These are phyloP conservation scores for Chytridiales sp. DNA, from an alignment of 371 early-diverging fungal genomes.

Conservation along the genomic window DNA sequence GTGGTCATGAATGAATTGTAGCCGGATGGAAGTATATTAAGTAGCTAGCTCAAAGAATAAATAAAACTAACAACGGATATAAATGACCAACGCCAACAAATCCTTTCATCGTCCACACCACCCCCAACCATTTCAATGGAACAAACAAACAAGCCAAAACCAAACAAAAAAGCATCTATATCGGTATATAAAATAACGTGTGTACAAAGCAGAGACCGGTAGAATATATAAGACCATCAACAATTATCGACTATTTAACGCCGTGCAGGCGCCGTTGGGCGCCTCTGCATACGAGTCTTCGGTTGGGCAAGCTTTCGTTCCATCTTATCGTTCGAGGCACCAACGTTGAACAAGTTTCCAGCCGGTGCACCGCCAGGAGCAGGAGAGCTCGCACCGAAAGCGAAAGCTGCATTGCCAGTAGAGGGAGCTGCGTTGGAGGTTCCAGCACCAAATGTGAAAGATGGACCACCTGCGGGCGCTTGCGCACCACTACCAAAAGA, in stretches of 20 bases:
- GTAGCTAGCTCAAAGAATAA: no score
- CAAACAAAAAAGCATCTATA: not conserved
- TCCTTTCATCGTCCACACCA: not conserved
- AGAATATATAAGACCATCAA: no score
- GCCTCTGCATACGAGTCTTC: not conserved
- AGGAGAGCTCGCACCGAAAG: no score
- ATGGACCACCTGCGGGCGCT: no score
- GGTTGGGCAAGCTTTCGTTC: slow-evolving; percentile 18
- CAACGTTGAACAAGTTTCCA: slow-evolving; percentile 5
- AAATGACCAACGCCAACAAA: not conserved
- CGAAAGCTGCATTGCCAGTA: no score
- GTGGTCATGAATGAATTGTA: not conserved
- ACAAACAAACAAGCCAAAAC: not conserved
- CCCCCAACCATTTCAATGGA: not conserved
- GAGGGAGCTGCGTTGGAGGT: not conserved
- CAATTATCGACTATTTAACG: no score
- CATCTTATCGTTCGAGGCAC: not conserved
- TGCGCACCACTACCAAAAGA: not conserved
- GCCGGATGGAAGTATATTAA: not conserved
- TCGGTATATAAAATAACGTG: not conserved
- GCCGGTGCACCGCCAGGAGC: no score
- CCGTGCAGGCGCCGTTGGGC: no score
- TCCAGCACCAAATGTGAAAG: slow-evolving; percentile 8
- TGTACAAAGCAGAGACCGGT: not conserved
- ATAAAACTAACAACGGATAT: no score